Evolutionary conservation across 2,329 filamentous ascomycete genomes (phyloP).

Genomic region (Aspergillus spinulosporus): DNA sequence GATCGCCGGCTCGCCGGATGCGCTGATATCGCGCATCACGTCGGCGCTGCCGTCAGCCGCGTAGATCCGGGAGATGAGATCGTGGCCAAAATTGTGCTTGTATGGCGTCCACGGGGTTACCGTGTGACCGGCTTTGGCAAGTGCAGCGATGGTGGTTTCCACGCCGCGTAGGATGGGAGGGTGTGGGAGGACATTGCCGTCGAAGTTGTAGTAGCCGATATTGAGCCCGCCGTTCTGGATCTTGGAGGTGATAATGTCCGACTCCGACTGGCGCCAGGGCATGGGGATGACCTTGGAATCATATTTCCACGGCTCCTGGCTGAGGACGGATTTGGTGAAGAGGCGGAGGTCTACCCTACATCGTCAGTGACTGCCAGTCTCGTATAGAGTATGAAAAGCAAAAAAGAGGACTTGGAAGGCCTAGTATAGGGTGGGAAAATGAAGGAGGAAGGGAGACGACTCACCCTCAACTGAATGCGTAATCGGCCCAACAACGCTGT

Average conservation of each 20-base stretch:
- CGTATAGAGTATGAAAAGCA: background rate
- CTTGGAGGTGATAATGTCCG: slow-evolving; percentile 27
- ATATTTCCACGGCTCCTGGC: slow-evolving; percentile 10
- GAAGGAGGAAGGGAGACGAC: no score
- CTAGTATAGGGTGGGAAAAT: no score
- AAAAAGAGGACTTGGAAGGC: no score
- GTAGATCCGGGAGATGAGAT: slow-evolving; percentile 24
- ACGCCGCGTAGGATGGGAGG: slow-evolving; percentile 40
- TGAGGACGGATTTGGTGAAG: slow-evolving; percentile 9
- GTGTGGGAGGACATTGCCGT: slow-evolving; percentile 27
- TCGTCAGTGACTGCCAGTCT: no score
- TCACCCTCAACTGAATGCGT: background rate
- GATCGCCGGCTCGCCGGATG: slow-evolving; percentile 41
- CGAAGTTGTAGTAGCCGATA: slow-evolving; percentile 35
- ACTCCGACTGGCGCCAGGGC: slow-evolving; percentile 17
- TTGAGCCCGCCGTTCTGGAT: slow-evolving; percentile 25
- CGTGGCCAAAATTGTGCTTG: background rate
- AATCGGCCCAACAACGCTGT: slow-evolving; percentile 30
- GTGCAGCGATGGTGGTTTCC: slow-evolving; percentile 25
- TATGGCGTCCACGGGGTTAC: slow-evolving; percentile 34
- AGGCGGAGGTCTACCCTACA: slow-evolving; percentile 3
- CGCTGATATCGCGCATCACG: slow-evolving; percentile 26
- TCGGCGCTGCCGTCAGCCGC: slow-evolving; percentile 37
- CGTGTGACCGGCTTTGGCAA: slow-evolving; percentile 32
- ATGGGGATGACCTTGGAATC: slow-evolving; percentile 16